Conservation (phyloP, 257 asterid genomes). For the Primulina huaijiensis region DNA sequence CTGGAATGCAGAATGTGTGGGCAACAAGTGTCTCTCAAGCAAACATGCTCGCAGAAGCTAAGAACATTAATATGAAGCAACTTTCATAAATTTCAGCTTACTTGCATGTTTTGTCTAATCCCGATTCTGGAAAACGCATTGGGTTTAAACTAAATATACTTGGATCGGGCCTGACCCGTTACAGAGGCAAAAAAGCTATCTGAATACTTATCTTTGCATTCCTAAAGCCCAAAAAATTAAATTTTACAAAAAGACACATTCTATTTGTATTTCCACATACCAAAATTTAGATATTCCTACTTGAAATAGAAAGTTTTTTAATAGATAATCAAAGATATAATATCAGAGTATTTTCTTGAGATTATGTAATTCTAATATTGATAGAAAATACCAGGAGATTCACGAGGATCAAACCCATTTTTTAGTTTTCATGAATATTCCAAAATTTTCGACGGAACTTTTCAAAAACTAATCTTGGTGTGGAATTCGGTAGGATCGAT, state of each 20-base stretch:
- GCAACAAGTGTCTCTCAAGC: conserved; percentile 39
- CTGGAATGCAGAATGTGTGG: conserved; percentile 57
- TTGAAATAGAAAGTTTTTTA: no score
- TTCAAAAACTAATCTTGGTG: neutral
- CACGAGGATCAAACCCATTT: neutral
- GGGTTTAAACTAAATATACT: neutral
- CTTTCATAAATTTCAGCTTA: conserved; percentile 30
- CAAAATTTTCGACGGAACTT: no score
- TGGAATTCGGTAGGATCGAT: neutral
- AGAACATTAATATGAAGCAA: conserved; percentile 40
- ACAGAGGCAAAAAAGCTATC: no score
- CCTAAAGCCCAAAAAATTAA: no score
- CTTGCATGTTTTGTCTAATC: neutral
- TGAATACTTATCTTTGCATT: no score
- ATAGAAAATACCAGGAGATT: neutral
- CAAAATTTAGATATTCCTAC: no score
- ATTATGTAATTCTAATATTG: neutral
- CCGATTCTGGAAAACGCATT: neutral
- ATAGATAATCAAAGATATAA: no score
- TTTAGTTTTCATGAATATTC: no score
- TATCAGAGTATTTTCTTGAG: neutral
- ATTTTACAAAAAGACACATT: no score
- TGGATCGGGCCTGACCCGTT: no score
- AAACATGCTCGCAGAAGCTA: conserved; percentile 60
- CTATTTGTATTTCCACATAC: no score